Percentiles rank a stretch among this genome's conserved stretches.
Evolutionary conservation across 768 basidiomycete genomes (phyloP).

Genomic region (Phlebiopsis flavidoalba): DNA sequence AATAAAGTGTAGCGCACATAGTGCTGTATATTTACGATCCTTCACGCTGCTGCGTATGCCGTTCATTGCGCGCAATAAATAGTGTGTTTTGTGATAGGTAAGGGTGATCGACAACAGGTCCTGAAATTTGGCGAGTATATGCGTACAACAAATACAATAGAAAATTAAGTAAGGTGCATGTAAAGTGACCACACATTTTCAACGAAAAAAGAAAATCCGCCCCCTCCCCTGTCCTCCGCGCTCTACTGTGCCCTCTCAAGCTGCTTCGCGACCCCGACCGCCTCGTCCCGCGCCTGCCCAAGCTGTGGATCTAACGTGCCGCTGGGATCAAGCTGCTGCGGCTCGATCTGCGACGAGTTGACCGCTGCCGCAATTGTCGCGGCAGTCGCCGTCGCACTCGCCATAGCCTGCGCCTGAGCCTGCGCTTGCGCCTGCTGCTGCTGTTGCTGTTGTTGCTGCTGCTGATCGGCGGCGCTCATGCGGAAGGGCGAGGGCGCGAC

Average conservation of each 20-base stretch:
- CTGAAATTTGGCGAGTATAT: neutral
- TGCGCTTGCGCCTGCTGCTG: neutral
- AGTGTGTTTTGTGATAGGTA: no score
- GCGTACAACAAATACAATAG: neutral
- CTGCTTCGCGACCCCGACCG: conserved; percentile 27
- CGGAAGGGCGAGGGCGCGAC: conserved; percentile 58
- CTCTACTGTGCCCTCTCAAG: conserved; percentile 19
- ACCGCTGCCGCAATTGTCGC: neutral
- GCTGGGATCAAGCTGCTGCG: conserved; percentile 1
- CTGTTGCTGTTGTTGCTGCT: conserved; percentile 8
- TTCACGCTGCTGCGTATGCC: no score
- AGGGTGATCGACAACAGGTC: no score
- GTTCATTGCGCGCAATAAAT: no score
- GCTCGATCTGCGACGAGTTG: neutral
- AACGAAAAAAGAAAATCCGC: neutral
- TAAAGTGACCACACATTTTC: neutral
- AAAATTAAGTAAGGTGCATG: neutral
- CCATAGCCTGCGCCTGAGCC: neutral
- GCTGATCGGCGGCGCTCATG: conserved; percentile 14
- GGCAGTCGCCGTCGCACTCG: conserved; percentile 1
- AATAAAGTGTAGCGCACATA: neutral
- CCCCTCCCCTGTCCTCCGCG: conserved; percentile 9
- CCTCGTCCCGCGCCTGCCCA: conserved; percentile 30
- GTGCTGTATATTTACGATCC: no score
- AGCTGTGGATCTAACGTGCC: conserved; percentile 25